A percentile compares a stretch with the other conserved stretches of the same genome.
phyloP scores from a whole-genome alignment of 352 stramenopile species.

The Globisporangium nodosum region DNA sequence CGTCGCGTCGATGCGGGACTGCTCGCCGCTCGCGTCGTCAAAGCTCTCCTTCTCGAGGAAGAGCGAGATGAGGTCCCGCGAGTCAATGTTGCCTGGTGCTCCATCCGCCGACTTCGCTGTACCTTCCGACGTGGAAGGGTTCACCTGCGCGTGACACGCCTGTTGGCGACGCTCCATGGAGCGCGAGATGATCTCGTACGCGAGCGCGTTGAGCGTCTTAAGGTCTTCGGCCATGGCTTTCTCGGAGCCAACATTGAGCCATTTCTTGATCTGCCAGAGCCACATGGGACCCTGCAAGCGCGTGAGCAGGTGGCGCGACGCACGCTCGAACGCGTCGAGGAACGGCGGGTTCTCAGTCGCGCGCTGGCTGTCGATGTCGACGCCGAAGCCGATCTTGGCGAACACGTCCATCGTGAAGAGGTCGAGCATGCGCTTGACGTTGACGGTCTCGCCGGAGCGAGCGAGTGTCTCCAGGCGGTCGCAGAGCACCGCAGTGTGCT shows the following conservation, averaged over 20 bases:
- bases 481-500: slow-evolving; percentile 13
- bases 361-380: slow-evolving; percentile 24
- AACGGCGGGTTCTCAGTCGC: slow-evolving; percentile 20
- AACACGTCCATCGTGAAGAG: slow-evolving; percentile 56
- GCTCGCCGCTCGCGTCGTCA: slow-evolving; percentile 5
- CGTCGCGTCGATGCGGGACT: slow-evolving; percentile 1
- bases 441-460: neutral
- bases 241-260: slow-evolving; percentile 18
- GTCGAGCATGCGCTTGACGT: slow-evolving; percentile 27
- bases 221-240: neutral
- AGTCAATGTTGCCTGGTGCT: neutral
- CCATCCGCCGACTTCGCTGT: neutral
- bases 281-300: slow-evolving; percentile 18
- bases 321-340: slow-evolving; percentile 27
- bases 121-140: neutral
- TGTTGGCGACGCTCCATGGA: neutral
- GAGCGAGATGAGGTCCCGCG: slow-evolving; percentile 36
- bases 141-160: neutral
- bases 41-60: slow-evolving; percentile 32
- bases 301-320: slow-evolving; percentile 7
- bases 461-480: neutral
- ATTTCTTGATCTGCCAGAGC: slow-evolving; percentile 19
- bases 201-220: slow-evolving; percentile 10
- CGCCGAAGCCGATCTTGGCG: slow-evolving; percentile 47
- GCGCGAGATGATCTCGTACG: slow-evolving; percentile 14